Percentiles rank a stretch among this genome's conserved stretches.
phyloP scores from a whole-genome alignment of 2,329 filamentous ascomycete genomes.

The Clonostachys rhizophaga region DNA sequence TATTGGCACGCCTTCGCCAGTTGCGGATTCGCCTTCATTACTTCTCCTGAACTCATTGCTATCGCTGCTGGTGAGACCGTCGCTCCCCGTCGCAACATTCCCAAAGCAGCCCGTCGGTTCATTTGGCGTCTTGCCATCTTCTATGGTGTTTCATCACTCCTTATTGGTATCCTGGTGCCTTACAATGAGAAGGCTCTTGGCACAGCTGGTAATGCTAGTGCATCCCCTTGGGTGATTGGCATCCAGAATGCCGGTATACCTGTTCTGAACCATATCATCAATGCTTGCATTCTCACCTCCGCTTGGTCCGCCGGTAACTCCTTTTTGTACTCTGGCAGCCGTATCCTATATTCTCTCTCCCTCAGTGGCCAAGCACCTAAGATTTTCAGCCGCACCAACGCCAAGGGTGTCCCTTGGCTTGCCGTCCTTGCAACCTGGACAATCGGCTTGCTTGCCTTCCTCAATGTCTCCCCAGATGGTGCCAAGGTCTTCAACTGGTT shows the following conservation, averaged over 20 bases:
- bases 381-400: slow-evolving; percentile 55
- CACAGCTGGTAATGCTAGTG: slow-evolving; percentile 48
- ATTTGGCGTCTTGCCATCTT: slow-evolving; percentile 59
- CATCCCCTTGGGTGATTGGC: slow-evolving; percentile 62
- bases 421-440: slow-evolving; percentile 49
- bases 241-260: slow-evolving; percentile 62
- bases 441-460: slow-evolving; percentile 63
- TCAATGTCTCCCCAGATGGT: slow-evolving; percentile 61
- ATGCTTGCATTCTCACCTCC: slow-evolving; percentile 62
- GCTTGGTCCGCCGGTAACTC: slow-evolving; percentile 60
- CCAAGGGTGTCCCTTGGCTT: slow-evolving; percentile 54
- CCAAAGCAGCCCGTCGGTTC: slow-evolving; percentile 58
- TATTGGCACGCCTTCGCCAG: slow-evolving; percentile 53
- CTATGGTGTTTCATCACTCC: slow-evolving; percentile 57
- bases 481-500: slow-evolving; percentile 67
- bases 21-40: slow-evolving; percentile 59
- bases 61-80: slow-evolving; percentile 62
- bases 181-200: slow-evolving; percentile 61
- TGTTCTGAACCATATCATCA: slow-evolving; percentile 62
- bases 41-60: slow-evolving; percentile 57
- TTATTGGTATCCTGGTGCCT: slow-evolving; percentile 58
- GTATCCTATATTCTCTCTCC: slow-evolving; percentile 66
- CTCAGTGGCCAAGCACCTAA: slow-evolving; percentile 61
- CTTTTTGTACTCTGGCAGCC: slow-evolving; percentile 62
- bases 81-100: slow-evolving; percentile 61